A percentile compares a stretch with the other conserved stretches of the same genome.
phyloP scores from a whole-genome alignment of 768 basidiomycete species.

The Solioccasus polychromus region DNA sequence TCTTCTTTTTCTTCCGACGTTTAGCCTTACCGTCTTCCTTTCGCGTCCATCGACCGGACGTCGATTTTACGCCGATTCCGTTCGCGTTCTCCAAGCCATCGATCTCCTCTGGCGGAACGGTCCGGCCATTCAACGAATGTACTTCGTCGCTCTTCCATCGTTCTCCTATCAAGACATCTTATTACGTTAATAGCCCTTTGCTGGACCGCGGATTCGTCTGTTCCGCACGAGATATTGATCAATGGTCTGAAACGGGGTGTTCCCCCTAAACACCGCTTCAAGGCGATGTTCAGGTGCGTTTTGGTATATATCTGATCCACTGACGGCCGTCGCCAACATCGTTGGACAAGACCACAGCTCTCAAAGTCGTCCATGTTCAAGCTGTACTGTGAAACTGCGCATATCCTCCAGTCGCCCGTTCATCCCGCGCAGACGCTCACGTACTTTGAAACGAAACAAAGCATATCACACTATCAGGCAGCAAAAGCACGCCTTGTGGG shows the following conservation, averaged over 20 bases:
- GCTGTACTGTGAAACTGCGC: constrained; percentile 36
- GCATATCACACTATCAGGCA: constrained; percentile 42
- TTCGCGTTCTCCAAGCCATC: constrained; percentile 57
- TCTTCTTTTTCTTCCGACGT: too few species aligned
- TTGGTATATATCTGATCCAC: background rate
- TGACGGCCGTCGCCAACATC: background rate
- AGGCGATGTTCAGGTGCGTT: constrained; percentile 60
- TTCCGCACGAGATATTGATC: constrained; percentile 62
- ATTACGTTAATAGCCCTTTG: constrained; percentile 52
- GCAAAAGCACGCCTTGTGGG: constrained; percentile 51
- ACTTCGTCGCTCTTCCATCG: constrained; percentile 13
- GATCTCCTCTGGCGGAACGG: constrained; percentile 30
- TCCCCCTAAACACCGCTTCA: constrained; percentile 64
- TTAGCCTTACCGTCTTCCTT: constrained; percentile 51
- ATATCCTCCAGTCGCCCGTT: constrained; percentile 8
- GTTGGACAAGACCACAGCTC: constrained; percentile 42
- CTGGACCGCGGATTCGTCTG: constrained; percentile 55
- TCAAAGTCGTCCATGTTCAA: constrained; percentile 54
- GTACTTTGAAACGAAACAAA: constrained; percentile 47
- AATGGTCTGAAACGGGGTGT: constrained; percentile 81
- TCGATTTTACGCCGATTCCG: constrained; percentile 56
- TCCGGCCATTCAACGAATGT: constrained; percentile 71
- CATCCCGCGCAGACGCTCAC: constrained; percentile 27
- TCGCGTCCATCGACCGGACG: constrained; percentile 42
- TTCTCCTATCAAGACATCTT: constrained; percentile 1